phyloP scores from a whole-genome alignment of 768 basidiomycete species.

The Leccinum subgranulosum region DNA sequence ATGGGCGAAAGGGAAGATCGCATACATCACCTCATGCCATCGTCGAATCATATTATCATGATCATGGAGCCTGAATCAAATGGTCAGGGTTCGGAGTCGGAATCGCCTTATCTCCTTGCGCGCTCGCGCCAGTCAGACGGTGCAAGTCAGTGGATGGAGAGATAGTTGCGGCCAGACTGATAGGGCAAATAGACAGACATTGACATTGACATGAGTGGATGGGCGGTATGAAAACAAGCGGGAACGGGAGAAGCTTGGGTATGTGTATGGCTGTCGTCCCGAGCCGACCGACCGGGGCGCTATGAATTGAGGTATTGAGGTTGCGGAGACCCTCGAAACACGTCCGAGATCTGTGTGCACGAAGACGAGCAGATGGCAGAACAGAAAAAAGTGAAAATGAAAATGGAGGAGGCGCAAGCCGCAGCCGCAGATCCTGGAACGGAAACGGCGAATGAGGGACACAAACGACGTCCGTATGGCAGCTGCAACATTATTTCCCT shows the following conservation, averaged over 20 bases:
- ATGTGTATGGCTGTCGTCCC: neutral
- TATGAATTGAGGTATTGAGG: neutral
- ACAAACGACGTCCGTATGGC: neutral
- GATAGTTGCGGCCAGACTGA: neutral
- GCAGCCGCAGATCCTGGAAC: neutral
- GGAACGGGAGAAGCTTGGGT: neutral
- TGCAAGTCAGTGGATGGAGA: neutral
- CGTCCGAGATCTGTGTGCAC: neutral
- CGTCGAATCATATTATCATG: neutral
- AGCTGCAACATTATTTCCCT: neutral
- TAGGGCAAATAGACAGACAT: neutral
- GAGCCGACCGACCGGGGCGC: neutral
- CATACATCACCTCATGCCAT: neutral
- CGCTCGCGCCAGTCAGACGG: neutral
- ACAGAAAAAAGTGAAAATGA: neutral
- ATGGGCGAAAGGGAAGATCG: neutral
- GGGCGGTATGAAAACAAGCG: neutral
- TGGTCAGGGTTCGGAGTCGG: constrained; percentile 10
- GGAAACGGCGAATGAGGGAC: neutral
- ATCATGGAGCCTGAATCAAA: neutral
- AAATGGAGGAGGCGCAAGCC: neutral
- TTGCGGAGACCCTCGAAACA: neutral
- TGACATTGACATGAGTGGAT: neutral
- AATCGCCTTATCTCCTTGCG: constrained; percentile 23
- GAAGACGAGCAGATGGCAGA: neutral